Percentiles rank a stretch among this genome's conserved stretches.
Conservation (phyloP, 2,329 filamentous ascomycete species). For the Rosellinia necatrix region DNA sequence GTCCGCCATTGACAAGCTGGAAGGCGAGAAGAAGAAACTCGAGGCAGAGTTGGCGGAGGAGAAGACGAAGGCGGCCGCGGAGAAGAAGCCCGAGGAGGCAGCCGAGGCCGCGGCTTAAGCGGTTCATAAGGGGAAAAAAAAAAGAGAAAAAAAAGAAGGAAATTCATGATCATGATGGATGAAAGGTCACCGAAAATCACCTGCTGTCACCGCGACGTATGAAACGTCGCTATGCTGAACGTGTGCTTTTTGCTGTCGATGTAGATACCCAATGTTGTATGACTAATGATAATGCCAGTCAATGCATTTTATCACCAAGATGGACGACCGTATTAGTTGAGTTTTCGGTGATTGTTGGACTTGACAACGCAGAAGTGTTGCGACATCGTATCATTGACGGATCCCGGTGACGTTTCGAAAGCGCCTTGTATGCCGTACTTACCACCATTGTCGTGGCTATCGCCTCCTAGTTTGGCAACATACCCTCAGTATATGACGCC, state of each 20-base stretch:
- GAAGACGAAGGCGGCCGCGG: constrained; percentile 13
- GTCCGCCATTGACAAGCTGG: constrained; percentile 29
- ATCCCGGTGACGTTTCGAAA: no score
- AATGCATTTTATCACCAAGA: no score
- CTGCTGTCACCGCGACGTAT: constrained; percentile 17
- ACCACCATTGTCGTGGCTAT: no score
- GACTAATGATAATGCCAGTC: constrained; percentile 38
- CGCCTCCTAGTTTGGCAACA: no score
- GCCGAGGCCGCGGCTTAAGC: constrained; percentile 23
- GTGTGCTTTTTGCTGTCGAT: constrained; percentile 25
- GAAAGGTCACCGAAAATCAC: constrained; percentile 6
- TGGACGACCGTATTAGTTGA: no score
- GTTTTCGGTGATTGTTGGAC: no score
- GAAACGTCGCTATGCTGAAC: constrained; percentile 16
- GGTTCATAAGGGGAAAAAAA: background rate
- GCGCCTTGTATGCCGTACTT: no score
- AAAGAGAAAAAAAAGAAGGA: background rate
- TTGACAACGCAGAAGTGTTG: no score
- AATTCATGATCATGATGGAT: constrained; percentile 12
- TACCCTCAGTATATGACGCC: no score
- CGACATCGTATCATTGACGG: no score
- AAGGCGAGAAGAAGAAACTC: constrained; percentile 36
- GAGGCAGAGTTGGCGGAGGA: constrained; percentile 30
- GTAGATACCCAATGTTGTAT: constrained; percentile 33
- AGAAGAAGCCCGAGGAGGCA: constrained; percentile 29